These are phyloP conservation scores for Sungouiozyma ichnusensis DNA, from an alignment of 805 yeast species.

Conservation along the genomic window DNA sequence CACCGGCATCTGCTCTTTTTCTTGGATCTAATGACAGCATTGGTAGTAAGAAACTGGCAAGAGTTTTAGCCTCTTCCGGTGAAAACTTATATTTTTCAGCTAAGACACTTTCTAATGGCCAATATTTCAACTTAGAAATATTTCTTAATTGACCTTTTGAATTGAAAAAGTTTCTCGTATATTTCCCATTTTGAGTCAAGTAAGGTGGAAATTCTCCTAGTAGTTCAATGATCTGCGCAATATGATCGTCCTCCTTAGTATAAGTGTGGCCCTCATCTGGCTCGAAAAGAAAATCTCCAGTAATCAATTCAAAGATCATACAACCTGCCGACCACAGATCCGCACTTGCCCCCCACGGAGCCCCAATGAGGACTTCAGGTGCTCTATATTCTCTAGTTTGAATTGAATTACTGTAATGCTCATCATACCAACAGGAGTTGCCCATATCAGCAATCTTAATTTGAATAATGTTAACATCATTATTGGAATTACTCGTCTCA, in stretches of 20 bases:
- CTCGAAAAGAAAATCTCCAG: conserved; percentile 92
- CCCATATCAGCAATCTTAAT: conserved; percentile 92
- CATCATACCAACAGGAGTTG: conserved; percentile 73
- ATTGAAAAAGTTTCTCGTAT: conserved; percentile 55
- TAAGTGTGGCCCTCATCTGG: conserved; percentile 68
- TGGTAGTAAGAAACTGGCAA: conserved; percentile 70
- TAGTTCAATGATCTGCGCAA: conserved; percentile 87
- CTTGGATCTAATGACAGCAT: conserved; percentile 77
- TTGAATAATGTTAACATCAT: conserved; percentile 43
- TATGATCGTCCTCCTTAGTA: conserved; percentile 87
- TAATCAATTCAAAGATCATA: conserved; percentile 75
- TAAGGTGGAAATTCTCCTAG: conserved; percentile 58
- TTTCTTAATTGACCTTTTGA: conserved; percentile 61
- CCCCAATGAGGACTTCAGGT: conserved; percentile 75
- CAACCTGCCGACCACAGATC: conserved; percentile 97
- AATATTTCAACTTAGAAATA: conserved; percentile 73
- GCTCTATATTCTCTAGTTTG: conserved; percentile 90
- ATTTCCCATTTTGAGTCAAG: conserved; percentile 48
- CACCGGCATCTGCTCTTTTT: conserved; percentile 89
- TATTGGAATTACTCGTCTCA: conserved; percentile 1
- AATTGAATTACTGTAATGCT: conserved; percentile 78
- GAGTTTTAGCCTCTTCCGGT: conserved; percentile 55
- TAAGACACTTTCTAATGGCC: conserved; percentile 78
- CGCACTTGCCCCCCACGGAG: conserved; percentile 88
- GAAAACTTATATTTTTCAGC: conserved; percentile 75